Conservation (phyloP, 352 stramenopile genomes). For the Phytophthora litchii region DNA sequence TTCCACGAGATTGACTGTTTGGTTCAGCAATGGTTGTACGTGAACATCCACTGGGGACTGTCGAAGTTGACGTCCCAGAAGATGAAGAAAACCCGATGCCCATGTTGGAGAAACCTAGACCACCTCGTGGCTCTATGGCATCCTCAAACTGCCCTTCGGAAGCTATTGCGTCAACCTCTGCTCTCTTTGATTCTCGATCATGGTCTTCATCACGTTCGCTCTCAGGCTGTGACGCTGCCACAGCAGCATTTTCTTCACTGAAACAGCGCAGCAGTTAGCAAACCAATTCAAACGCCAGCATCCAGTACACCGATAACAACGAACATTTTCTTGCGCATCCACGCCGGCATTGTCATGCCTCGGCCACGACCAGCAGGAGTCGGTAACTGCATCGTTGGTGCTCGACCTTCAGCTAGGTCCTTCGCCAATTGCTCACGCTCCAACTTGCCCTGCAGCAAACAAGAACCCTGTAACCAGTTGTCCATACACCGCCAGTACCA, state of each 20-base stretch:
- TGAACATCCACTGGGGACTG: neutral
- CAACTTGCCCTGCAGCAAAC: slow-evolving; percentile 49
- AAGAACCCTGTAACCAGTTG: slow-evolving; percentile 8
- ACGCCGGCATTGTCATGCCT: slow-evolving; percentile 91
- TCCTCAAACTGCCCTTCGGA: slow-evolving; percentile 67
- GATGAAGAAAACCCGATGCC: slow-evolving; percentile 34
- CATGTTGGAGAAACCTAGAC: slow-evolving; percentile 38
- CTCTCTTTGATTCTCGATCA: slow-evolving; percentile 4
- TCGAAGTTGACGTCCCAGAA: slow-evolving; percentile 4
- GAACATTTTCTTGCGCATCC: slow-evolving; percentile 94
- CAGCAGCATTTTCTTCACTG: slow-evolving; percentile 65
- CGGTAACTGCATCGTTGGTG: slow-evolving; percentile 55
- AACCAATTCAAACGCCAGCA: slow-evolving; percentile 4
- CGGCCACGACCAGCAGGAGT: slow-evolving; percentile 73
- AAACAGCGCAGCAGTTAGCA: slow-evolving; percentile 16
- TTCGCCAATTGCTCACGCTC: slow-evolving; percentile 75
- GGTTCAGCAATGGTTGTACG: slow-evolving; percentile 4
- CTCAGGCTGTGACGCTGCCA: slow-evolving; percentile 26
- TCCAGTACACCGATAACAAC: slow-evolving; percentile 17
- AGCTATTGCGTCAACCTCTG: neutral
- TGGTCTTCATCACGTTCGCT: slow-evolving; percentile 38
- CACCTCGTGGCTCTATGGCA: slow-evolving; percentile 32
- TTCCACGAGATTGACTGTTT: neutral
- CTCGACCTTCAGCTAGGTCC: slow-evolving; percentile 70
- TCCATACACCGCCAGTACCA: neutral